phyloP scores from a whole-genome alignment of 768 basidiomycete genomes.

The Dioszegia hungarica region DNA sequence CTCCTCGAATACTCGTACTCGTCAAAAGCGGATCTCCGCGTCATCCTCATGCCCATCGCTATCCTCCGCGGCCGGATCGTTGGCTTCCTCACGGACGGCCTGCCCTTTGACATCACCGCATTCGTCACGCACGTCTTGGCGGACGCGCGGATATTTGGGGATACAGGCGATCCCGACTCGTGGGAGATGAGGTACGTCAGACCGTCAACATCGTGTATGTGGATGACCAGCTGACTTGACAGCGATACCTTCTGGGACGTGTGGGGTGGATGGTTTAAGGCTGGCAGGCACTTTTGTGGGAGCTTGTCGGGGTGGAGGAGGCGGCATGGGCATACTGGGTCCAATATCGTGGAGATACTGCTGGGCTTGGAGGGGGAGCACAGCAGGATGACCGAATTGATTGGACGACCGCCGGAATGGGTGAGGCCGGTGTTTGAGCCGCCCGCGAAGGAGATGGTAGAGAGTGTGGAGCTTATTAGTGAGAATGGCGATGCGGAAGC shows the following conservation, averaged over 20 bases:
- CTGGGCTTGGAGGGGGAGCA: constrained; percentile 16
- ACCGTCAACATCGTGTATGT: too few relatives aligned
- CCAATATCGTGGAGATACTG: constrained; percentile 21
- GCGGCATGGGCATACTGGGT: constrained; percentile 21
- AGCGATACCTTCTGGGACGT: constrained; percentile 30
- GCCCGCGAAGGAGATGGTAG: background rate
- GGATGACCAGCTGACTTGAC: too few relatives aligned
- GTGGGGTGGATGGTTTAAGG: constrained; percentile 24
- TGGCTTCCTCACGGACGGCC: background rate
- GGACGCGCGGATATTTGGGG: constrained; percentile 15
- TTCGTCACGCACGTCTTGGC: constrained; percentile 16
- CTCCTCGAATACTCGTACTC: constrained; percentile 18
- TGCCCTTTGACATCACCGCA: constrained; percentile 13
- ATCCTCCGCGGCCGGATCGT: constrained; percentile 19
- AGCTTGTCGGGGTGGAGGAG: constrained; percentile 20
- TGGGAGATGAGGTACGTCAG: constrained; percentile 26
- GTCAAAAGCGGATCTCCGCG: constrained; percentile 7
- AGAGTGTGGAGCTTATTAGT: background rate
- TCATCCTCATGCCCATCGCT: constrained; percentile 26
- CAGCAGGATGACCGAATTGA: constrained; percentile 11
- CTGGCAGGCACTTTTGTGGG: constrained; percentile 16
- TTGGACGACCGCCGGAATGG: constrained; percentile 25
- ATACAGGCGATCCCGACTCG: constrained; percentile 25
- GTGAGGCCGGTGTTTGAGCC: constrained; percentile 1
- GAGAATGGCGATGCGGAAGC: too few relatives aligned